Evolutionary conservation across 768 basidiomycete species (phyloP), one percentile per base, ranked within the genome.

Genomic region (Leccinum broughii): DNA sequence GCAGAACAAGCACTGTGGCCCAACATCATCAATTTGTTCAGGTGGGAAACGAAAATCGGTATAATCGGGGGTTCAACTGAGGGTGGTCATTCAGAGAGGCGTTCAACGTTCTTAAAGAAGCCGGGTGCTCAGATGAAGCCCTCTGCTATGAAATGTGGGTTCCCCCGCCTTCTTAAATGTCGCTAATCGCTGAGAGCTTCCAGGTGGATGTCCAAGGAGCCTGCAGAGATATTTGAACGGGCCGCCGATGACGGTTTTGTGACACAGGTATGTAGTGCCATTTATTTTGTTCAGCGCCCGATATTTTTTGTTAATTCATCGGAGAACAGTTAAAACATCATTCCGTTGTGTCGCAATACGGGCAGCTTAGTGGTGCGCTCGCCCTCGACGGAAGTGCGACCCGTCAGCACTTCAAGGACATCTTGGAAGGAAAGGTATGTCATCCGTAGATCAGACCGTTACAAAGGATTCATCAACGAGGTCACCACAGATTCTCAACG

Each of bases 201-300:
- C 34, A 84, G 85, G 84, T 86, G 86, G 85, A 87, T 87, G 85
- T 86, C 85, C 26, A 87, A 86, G 64, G 85, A 87, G 65, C 85
- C 86, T 1, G 85, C 85, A 7, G 85, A 86, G 64, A 86, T 87
- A 44, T 87, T 87, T 67, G 86, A 87, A 70, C 77, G 83, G 17
- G 85, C 86, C 8, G 86, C 85, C 6, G 85, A 87, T 63, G 85
- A 87, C 35, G 86, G 86, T 15, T 86, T 87, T 71, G 81, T 87
- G 53, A 69, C 67, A 17, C 85, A 86, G 74, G 84, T 80, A 62
- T 20, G 76, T 56, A 6, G 24, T 15, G 28, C 24, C 17, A 2
- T 50, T 6, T 24, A 34, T 35, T 8, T n/a, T 10, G 10, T 35
- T 20, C 32, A 30, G 41, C 1, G 20, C 13, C 32, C 14, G 2